phyloP scores from a whole-genome alignment of 371 early-diverging fungal species.

The Cokeromyces recurvatus region DNA sequence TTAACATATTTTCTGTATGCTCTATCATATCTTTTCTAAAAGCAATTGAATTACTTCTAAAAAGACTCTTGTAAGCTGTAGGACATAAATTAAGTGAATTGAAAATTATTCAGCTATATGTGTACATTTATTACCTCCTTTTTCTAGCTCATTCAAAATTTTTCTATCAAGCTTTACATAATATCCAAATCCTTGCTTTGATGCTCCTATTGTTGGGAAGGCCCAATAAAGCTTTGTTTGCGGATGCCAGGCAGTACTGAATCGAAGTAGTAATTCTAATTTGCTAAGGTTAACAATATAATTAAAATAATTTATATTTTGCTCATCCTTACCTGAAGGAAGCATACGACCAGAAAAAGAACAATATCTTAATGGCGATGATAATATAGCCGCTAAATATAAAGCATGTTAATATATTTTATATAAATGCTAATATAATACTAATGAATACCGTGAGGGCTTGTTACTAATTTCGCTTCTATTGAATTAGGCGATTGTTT shows the following conservation, averaged over 20 bases:
- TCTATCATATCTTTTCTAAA: conserved; percentile 18
- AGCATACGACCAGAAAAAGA: conserved; percentile 7
- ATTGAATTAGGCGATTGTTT: neutral
- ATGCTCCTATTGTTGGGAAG: conserved; percentile 4
- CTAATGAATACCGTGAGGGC: conserved; percentile 14
- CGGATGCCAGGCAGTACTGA: conserved; percentile 18
- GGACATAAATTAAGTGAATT: too few species aligned
- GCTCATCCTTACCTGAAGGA: conserved; percentile 14
- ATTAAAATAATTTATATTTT: neutral
- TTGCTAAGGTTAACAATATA: neutral
- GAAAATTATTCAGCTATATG: too few species aligned
- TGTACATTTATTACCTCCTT: conserved; percentile 1
- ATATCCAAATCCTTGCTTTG: conserved; percentile 9
- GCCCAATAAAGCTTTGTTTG: conserved; percentile 15
- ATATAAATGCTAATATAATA: neutral
- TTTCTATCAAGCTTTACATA: conserved; percentile 9
- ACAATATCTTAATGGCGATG: conserved; percentile 18
- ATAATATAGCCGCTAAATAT: conserved; percentile 10
- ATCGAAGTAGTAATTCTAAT: conserved; percentile 16
- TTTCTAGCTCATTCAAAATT: conserved; percentile 4
- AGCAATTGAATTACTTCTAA: conserved; percentile 5
- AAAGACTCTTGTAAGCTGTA: conserved; percentile 4
- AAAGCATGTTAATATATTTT: too few species aligned
- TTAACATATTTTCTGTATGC: conserved; percentile 1
- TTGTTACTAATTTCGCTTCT: conserved; percentile 10